Conservation (phyloP, 257 asterid genomes). For the Linderniella brevidens region DNA sequence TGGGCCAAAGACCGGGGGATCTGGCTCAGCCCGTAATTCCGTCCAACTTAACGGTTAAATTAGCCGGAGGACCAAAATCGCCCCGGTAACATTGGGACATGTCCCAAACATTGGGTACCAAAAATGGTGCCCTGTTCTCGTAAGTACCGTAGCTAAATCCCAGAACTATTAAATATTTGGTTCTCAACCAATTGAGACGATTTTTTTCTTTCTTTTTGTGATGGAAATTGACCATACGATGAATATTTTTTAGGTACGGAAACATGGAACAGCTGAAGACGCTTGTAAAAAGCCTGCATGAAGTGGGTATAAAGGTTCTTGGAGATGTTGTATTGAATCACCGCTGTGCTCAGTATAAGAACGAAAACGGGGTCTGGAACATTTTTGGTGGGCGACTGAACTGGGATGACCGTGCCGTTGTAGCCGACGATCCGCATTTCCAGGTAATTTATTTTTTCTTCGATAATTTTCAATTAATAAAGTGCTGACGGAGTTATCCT, state of each 20-base stretch:
- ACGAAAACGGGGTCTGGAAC: constrained; percentile 91
- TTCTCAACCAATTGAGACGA: no score
- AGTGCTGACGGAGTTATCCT: no score
- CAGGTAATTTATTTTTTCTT: constrained; percentile 41
- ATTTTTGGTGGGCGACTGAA: constrained; percentile 86
- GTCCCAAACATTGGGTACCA: no score
- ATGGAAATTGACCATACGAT: constrained; percentile 7
- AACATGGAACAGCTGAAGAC: constrained; percentile 53
- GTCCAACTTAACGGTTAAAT: no score
- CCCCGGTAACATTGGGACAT: no score
- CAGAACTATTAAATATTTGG: no score
- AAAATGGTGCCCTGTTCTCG: no score
- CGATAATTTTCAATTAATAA: background rate
- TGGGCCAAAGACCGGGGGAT: no score
- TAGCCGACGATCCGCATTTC: constrained; percentile 97
- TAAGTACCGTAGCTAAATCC: background rate
- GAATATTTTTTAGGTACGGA: constrained; percentile 53
- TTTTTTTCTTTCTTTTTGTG: background rate
- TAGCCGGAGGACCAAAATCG: no score
- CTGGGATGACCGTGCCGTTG: constrained; percentile 97
- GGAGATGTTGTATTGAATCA: constrained; percentile 96
- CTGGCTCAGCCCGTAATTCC: no score
- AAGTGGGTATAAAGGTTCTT: constrained; percentile 59
- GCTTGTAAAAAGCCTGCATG: constrained; percentile 55
- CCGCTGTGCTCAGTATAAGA: constrained; percentile 63